A percentile compares a stretch with the other conserved stretches of the same genome.
These are phyloP conservation scores for Trichosanthes truncata DNA, from an alignment of 306 rosid genomes.

Conservation along the genomic window DNA sequence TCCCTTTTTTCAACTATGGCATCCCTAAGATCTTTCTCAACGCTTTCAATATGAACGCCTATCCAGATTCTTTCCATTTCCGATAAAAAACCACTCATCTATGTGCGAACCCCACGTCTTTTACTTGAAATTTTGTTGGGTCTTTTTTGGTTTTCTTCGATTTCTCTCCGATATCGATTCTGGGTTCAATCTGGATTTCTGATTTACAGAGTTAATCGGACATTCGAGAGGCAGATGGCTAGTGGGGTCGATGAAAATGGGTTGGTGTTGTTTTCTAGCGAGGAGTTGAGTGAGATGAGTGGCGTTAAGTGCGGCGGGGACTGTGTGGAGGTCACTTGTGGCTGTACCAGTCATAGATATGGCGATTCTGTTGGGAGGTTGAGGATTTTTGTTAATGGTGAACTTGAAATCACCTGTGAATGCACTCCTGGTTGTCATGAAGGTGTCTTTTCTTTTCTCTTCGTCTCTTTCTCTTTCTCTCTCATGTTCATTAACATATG, in stretches of 20 bases:
- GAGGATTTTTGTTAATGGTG: constrained; percentile 91
- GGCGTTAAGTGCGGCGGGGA: constrained; percentile 60
- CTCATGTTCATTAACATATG: not conserved
- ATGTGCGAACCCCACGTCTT: not conserved
- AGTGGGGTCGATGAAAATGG: constrained; percentile 48
- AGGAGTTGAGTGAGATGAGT: constrained; percentile 82
- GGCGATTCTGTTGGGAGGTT: constrained; percentile 98
- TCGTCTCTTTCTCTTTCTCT: not conserved
- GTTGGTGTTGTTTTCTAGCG: constrained; percentile 59
- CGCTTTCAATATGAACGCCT: not conserved
- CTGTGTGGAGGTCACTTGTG: constrained; percentile 81
- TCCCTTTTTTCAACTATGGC: not conserved
- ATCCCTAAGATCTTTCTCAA: not conserved
- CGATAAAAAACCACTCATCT: constrained; percentile 11
- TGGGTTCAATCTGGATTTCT: constrained; percentile 16
- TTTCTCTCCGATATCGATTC: constrained; percentile 13
- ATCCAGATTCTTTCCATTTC: not conserved
- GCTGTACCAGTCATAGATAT: constrained; percentile 92
- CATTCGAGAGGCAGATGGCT: constrained; percentile 36
- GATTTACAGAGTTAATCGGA: constrained; percentile 35
- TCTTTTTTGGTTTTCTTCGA: constrained; percentile 14
- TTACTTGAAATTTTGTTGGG: constrained; percentile 12
- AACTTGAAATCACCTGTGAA: constrained; percentile 81
- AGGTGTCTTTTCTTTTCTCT: constrained; percentile 59
- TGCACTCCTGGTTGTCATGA: constrained; percentile 98